Evolutionary conservation across 2,329 filamentous ascomycete genomes (phyloP).

Genomic region (Leptosphaerulina australis): DNA sequence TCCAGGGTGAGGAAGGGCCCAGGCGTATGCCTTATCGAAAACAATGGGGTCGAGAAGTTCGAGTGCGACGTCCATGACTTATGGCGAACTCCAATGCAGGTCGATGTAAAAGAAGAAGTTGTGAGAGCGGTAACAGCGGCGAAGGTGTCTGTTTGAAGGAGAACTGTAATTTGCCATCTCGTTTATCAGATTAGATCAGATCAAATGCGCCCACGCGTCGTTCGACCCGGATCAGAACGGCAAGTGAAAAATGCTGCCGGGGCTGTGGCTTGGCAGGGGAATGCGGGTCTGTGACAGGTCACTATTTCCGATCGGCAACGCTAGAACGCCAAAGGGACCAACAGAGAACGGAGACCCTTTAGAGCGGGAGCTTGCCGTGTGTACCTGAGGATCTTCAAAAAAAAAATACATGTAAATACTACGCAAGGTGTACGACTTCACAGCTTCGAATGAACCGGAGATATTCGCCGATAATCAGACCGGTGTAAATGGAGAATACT

Average conservation of each 20-base stretch:
- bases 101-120: slow-evolving; percentile 10
- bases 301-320: slow-evolving; percentile 8
- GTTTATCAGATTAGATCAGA: slow-evolving; percentile 22
- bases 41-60: slow-evolving; percentile 27
- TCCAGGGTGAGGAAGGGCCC: slow-evolving; percentile 20
- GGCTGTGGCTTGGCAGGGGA: slow-evolving; percentile 15
- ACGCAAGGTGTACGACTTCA: slow-evolving; percentile 1
- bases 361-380: slow-evolving; percentile 1
- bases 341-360: slow-evolving; percentile 1
- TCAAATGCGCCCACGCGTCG: slow-evolving; percentile 12
- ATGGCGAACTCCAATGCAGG: background rate
- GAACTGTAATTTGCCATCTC: slow-evolving; percentile 19
- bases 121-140: slow-evolving; percentile 11
- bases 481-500: background rate
- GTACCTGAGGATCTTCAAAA: background rate
- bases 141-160: slow-evolving; percentile 15
- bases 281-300: background rate
- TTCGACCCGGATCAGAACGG: slow-evolving; percentile 17
- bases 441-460: background rate
- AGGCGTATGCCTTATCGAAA: slow-evolving; percentile 26
- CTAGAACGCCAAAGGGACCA: slow-evolving; percentile 6
- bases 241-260: slow-evolving; percentile 17
- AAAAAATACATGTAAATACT: background rate
- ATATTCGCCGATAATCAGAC: background rate
- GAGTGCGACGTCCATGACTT: slow-evolving; percentile 25